phyloP scores from a whole-genome alignment of 2,329 filamentous ascomycete genomes.

The Neonectria faginata region DNA sequence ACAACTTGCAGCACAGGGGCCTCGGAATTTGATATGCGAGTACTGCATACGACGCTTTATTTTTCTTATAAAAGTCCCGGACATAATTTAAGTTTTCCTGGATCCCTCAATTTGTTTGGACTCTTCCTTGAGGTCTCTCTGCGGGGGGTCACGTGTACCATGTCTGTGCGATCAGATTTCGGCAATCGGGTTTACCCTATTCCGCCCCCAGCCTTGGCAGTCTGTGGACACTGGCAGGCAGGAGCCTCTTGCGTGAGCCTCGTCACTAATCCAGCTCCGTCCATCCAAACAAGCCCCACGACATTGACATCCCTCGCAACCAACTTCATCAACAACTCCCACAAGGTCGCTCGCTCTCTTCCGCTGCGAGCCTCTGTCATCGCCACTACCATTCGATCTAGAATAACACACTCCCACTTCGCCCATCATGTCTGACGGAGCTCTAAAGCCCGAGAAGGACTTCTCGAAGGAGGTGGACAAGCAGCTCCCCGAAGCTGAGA shows the following conservation, averaged over 20 bases:
- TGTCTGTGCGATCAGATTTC: not conserved
- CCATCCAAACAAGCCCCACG: constrained; percentile 43
- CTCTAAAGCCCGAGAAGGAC: constrained; percentile 97
- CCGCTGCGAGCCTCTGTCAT: not conserved
- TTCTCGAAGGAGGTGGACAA: constrained; percentile 96
- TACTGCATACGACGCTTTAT: too few relatives aligned
- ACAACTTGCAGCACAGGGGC: too few relatives aligned
- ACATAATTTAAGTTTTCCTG: not conserved
- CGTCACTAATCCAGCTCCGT: constrained; percentile 47
- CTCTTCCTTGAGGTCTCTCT: not conserved
- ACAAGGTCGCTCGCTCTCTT: constrained; percentile 7
- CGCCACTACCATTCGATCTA: constrained; percentile 11
- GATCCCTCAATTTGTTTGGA: not conserved
- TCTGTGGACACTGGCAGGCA: constrained; percentile 47
- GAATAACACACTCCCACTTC: constrained; percentile 22
- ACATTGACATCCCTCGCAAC: constrained; percentile 37
- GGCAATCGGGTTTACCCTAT: constrained; percentile 21
- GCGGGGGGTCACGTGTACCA: not conserved
- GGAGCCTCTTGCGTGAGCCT: constrained; percentile 55
- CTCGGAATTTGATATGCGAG: too few relatives aligned
- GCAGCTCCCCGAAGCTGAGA: constrained; percentile 89
- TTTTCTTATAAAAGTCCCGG: too few relatives aligned
- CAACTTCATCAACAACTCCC: constrained; percentile 32
- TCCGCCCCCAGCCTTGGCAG: constrained; percentile 35
- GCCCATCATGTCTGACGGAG: constrained; percentile 79